Evolutionary conservation across 192 early-diverging fungal genomes (phyloP).

Genomic region (Nowakowskiella sp.): DNA sequence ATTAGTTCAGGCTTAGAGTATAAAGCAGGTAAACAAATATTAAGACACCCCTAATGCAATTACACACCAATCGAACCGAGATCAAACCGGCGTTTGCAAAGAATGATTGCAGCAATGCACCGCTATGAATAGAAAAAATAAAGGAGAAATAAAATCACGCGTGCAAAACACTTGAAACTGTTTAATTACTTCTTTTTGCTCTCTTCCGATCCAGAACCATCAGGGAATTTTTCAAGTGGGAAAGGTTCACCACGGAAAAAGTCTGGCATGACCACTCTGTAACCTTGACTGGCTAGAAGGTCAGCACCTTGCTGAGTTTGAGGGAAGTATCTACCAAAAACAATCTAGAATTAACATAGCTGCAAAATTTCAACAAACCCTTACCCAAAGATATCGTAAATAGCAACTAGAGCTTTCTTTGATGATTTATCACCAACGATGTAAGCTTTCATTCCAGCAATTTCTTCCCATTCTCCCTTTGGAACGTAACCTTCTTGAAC

Average conservation of each 20-base stretch:
- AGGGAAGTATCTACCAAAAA: slow-evolving; percentile 14
- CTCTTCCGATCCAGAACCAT: too few relatives aligned
- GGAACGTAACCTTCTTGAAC: slow-evolving; percentile 31
- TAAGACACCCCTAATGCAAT: slow-evolving; percentile 21
- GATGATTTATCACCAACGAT: slow-evolving; percentile 30
- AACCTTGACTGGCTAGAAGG: slow-evolving; percentile 42
- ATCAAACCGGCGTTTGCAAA: not conserved
- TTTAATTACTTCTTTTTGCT: too few relatives aligned
- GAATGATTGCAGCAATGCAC: not conserved
- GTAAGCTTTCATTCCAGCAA: slow-evolving; percentile 32
- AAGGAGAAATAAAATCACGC: not conserved
- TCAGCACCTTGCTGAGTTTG: slow-evolving; percentile 60
- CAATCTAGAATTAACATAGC: not conserved
- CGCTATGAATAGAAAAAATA: not conserved
- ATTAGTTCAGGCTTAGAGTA: slow-evolving; percentile 24
- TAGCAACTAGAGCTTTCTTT: slow-evolving; percentile 53
- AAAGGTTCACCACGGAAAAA: slow-evolving; percentile 45
- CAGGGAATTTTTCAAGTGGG: slow-evolving; percentile 28
- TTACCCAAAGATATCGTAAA: slow-evolving; percentile 64
- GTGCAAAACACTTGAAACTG: not conserved
- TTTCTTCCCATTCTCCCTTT: slow-evolving; percentile 20
- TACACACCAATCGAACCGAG: slow-evolving; percentile 21
- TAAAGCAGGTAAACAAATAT: not conserved
- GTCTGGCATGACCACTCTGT: slow-evolving; percentile 60
- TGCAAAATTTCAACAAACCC: slow-evolving; percentile 12